These are phyloP conservation scores for Fusarium nurragi DNA, from an alignment of 2,329 filamentous ascomycete genomes.

Conservation along the genomic window DNA sequence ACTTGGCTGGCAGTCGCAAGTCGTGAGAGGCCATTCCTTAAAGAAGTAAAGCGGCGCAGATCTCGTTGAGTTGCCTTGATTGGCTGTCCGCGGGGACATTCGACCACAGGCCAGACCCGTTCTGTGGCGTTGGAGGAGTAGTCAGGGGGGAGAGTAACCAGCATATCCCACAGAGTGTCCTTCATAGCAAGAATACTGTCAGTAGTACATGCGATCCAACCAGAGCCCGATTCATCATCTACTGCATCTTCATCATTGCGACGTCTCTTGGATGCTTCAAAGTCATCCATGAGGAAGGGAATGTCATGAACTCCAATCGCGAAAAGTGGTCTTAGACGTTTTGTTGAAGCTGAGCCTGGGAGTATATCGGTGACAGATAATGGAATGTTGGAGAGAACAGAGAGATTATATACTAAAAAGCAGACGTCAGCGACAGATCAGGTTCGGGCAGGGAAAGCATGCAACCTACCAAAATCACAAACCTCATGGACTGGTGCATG, in stretches of 20 bases:
- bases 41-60: constrained; percentile 77
- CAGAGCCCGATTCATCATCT: constrained; percentile 62
- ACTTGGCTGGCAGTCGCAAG: constrained; percentile 46
- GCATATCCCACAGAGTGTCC: constrained; percentile 85
- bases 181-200: constrained; percentile 93
- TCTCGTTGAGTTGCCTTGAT: constrained; percentile 92
- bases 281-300: constrained; percentile 73
- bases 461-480: constrained; percentile 83
- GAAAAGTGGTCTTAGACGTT: constrained; percentile 85
- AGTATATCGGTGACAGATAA: constrained; percentile 75
- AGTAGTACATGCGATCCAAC: constrained; percentile 95
- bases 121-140: constrained; percentile 66
- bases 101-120: constrained; percentile 79
- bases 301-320: constrained; percentile 95
- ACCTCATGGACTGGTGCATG: constrained; percentile 84
- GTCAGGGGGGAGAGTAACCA: constrained; percentile 80
- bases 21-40: constrained; percentile 70
- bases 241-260: constrained; percentile 50
- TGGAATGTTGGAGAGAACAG: constrained; percentile 90
- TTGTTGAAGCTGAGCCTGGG: constrained; percentile 67
- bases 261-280: constrained; percentile 56
- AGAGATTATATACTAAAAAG: constrained; percentile 84
- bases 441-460: rapidly evolving
- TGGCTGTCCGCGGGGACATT: constrained; percentile 68
- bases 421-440: constrained; percentile 23